Evolutionary conservation across 257 asterid species (phyloP).

Genomic region (Capsicum baccatum): DNA sequence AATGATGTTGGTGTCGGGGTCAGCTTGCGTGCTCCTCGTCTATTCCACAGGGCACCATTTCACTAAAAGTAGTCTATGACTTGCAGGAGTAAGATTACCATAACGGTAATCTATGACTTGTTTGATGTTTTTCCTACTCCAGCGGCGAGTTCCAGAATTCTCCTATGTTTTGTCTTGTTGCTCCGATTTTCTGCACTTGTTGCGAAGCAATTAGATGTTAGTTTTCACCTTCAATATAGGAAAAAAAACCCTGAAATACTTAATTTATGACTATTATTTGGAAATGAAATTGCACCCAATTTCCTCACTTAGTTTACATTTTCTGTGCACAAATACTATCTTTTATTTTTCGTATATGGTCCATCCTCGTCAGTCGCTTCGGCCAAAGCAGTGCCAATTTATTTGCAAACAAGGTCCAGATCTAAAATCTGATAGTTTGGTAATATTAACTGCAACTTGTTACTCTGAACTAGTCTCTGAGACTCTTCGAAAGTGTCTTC

Average conservation of each 20-base stretch:
- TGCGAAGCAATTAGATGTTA: not conserved
- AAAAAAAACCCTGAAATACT: not conserved
- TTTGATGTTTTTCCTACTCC: not conserved
- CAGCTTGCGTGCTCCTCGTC: not conserved
- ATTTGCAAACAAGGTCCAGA: not conserved
- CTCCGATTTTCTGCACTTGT: not conserved
- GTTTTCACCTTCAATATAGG: not conserved
- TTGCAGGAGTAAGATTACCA: not conserved
- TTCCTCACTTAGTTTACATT: not conserved
- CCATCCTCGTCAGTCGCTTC: not conserved
- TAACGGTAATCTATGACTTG: not conserved
- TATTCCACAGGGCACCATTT: not conserved
- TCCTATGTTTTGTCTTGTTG: conserved; percentile 5
- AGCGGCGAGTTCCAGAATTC: not conserved
- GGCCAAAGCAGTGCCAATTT: not conserved
- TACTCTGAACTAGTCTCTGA: not conserved
- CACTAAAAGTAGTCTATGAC: not conserved
- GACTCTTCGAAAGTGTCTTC: not conserved
- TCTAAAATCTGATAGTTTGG: not conserved
- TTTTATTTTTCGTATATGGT: not conserved
- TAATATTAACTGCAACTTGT: not conserved
- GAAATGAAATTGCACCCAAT: conserved; percentile 12
- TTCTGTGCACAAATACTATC: not conserved
- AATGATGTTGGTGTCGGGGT: not conserved
- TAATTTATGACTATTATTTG: not conserved